These are phyloP conservation scores for Antitrichia curtipendula DNA, from an alignment of 225 moss, liverwort and hornwort genomes.

Conservation along the genomic window DNA sequence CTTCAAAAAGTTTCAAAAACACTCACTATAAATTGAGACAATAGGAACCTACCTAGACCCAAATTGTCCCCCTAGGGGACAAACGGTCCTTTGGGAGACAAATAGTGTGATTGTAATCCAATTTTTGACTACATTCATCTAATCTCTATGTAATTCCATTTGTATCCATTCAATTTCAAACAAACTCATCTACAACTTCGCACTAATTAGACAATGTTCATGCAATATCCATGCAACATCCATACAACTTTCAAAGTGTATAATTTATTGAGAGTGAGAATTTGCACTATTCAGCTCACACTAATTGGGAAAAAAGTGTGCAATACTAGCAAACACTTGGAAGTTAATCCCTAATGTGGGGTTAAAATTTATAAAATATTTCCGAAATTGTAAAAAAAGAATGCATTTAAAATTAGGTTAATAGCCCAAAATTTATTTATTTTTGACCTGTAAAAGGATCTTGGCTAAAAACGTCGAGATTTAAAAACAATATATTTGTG, in stretches of 20 bases:
- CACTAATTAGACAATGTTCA: not conserved
- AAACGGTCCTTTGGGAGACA: too few species aligned
- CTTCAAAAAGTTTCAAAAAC: too few species aligned
- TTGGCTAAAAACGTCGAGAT: too few species aligned
- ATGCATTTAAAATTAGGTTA: too few species aligned
- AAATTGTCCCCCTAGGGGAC: too few species aligned
- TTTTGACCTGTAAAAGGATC: too few species aligned
- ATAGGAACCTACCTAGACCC: too few species aligned
- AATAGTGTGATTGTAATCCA: not conserved
- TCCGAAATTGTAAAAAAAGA: fast-evolving
- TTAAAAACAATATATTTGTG: not conserved
- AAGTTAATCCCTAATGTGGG: fast-evolving
- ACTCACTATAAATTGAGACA: too few species aligned
- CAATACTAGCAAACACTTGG: not conserved
- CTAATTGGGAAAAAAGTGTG: not conserved
- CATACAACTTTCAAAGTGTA: not conserved
- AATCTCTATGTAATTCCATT: not conserved
- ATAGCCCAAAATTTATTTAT: too few species aligned
- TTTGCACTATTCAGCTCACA: not conserved
- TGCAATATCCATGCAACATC: fast-evolving
- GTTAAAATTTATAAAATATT: too few species aligned
- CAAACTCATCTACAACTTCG: fast-evolving
- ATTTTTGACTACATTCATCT: fast-evolving
- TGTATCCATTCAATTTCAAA: not conserved
- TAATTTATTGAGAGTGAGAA: fast-evolving